Base-by-base conservation (phyloP, 495 filamentous ascomycete genomes). In the Hypoxylon cercidicola region DNA sequence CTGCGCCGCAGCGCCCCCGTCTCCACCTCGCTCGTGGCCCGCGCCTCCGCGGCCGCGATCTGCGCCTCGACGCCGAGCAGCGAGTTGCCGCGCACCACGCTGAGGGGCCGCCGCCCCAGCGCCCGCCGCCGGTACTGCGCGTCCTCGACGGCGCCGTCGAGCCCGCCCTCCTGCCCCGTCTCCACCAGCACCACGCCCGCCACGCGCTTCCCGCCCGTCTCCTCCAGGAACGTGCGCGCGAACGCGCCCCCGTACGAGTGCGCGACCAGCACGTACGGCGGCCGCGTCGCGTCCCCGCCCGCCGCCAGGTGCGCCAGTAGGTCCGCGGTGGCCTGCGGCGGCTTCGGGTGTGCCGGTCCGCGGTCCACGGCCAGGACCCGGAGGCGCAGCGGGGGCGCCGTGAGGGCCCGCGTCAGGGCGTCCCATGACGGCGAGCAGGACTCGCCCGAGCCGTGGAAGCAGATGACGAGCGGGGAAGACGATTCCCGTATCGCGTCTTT, bases 211-310 rank as follows among this genome's bases (percentile, higher is more conserved):
- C 15, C 39, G 23, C 16, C 49, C 43, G 18, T 47, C 15, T 51
- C 37, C 48, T 55, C 43, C 30, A 84, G 62, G 55, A 78, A 84
- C 49, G 79, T 76, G 9, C 82, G 76, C 16, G 80, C 81, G 41
- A 86, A 72, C 35, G 82, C 77, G 4, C 77, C 83, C 11, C 83
- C 83, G 44, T 83, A 86, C 20, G 80, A 84, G 63, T 86, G 83
- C 10, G 72, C 82, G 7, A 81, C 74, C 1, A 86, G 72, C 6
- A 84, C 28, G 39, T 80, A 74, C 2, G 81, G 83, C 1, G 67
- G 73, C 1, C 3, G 21, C 8, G 83, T 62, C 25, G 79, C 76
- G 32, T 68, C 43, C 8, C 76, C 79, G 8, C 73, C 70, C 0
- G 16, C 61, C 15, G 11, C 19, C 10, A 72, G 40, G 37, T 66